A percentile compares a stretch with the other conserved stretches of the same genome.
These are phyloP conservation scores for Plenodomus tracheiphilus DNA, from an alignment of 2,329 filamentous ascomycete genomes.

Conservation along the genomic window DNA sequence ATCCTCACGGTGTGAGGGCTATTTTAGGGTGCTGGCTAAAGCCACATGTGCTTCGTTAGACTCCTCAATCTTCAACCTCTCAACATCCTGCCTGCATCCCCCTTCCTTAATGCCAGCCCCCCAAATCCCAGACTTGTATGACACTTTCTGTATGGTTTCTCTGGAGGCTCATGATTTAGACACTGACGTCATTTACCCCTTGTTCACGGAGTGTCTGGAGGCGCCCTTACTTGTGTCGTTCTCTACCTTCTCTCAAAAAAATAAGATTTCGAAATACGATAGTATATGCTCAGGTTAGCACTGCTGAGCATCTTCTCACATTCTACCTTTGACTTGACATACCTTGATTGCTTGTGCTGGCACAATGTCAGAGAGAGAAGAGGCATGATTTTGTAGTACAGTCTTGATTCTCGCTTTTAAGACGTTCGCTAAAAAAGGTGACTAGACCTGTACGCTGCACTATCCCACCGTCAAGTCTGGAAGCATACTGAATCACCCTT, in stretches of 20 bases:
- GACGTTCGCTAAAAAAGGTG: too few relatives aligned
- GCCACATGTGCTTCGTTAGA: constrained; percentile 41
- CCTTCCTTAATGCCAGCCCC: constrained; percentile 4
- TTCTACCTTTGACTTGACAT: background rate
- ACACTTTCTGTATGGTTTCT: constrained; percentile 16
- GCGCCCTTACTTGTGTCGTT: background rate
- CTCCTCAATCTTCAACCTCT: constrained; percentile 43
- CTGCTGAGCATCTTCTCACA: background rate
- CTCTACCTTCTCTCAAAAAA: background rate
- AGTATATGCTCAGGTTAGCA: background rate
- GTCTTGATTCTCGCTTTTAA: too few relatives aligned
- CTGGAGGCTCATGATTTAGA: constrained; percentile 15
- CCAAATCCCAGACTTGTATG: constrained; percentile 1
- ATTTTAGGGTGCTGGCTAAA: constrained; percentile 35
- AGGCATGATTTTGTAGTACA: too few relatives aligned
- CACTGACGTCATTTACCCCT: background rate
- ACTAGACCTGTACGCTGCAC: too few relatives aligned
- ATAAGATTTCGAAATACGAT: background rate
- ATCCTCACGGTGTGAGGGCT: constrained; percentile 36
- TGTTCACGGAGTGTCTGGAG: background rate
- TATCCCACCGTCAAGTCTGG: too few relatives aligned
- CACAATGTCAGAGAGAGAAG: too few relatives aligned
- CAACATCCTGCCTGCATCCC: constrained; percentile 23
- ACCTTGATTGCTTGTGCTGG: too few relatives aligned
- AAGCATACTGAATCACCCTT: too few relatives aligned